Base-by-base conservation (phyloP, 345 rosid genomes). In the Populus tremula region DNA sequence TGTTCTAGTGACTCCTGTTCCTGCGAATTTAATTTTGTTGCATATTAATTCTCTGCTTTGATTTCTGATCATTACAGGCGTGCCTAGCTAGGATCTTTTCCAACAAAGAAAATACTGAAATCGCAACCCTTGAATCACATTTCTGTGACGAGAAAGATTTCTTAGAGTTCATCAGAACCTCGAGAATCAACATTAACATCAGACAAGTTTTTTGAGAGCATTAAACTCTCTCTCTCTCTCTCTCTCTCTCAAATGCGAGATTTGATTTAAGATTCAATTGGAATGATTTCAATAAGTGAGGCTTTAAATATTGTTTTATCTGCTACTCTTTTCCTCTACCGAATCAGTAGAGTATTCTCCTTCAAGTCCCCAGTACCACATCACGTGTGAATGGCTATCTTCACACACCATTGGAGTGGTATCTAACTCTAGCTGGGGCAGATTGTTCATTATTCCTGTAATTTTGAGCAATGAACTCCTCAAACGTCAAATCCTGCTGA, bases 161-260 rank as follows among this genome's bases (percentile, higher is more conserved):
- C 53, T 84, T 88, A 45, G 91, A 95, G 25, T 95, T 92, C 78
- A 86, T 88, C 76, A 87, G 84, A 89, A 87, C 86, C 73, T 93
- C 94, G 65, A 93, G 99, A 84, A 90, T 93, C 87, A 92, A 95
- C 84, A 88, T 95, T 76, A 94, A 92, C 75, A 94, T 90, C 72
- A 89, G 97, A 86, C 96, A 92, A 84, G 97, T 93, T 63, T 88
- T 86, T 75, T 93, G 80, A 87, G 82, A 69, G 33, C 71, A 2
- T 21, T 25, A 35, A 53, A 43, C 10, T 29, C 33, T 72, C 4
- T n/a, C 39, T 33, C 25, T 31, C 36, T 4, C 35, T 33, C 35
- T 33, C 35, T 33, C 21, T 31, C 39, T 23, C 25, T 31, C 21
- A 21, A 67, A 66, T 5, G 43, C 23, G 63, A 67, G 27, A 27